Evolutionary conservation across 1,139 yeast genomes (phyloP), one percentile per base, ranked within the genome.

Genomic region (Zygoascus hellenicus): DNA sequence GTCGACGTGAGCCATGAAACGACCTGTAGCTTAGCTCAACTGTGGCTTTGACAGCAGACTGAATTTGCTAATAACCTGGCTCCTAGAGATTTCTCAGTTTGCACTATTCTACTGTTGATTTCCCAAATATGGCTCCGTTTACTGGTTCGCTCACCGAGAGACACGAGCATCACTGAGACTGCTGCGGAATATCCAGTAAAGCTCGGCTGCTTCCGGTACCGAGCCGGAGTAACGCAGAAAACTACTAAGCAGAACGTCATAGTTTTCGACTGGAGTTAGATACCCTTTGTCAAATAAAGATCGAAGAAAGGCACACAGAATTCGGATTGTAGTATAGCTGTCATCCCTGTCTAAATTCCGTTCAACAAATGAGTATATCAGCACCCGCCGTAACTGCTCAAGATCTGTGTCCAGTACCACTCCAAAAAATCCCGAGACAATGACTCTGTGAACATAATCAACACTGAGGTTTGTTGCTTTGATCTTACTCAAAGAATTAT

Each of bases 181-280:
- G 26, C 7, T 22, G 26, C 26, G 26, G 26, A 22, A 22, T 22
- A 22, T 4, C 26, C 26, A 22, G 26, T 57, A 58, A 15, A 58
- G 56, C 33, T 54, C 50, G 16, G 54, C 43, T 3, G 63, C 63
- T 41, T 59, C 62, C 9, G 51, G 53, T 11, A 57, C 53, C 5
- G 35, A 32, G 3, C 60, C 62, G n/a, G 59, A 51, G 56, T 56
- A 60, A 38, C 52, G 51, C 38, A 59, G 46, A 43, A 60, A 58
- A 38, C 58, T 51, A 26, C 58, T 53, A 43, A 52, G 58, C 47
- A 60, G 48, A 46, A 58, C 46, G 13, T 47, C 49, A 47, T 54
- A 60, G 38, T 58, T 57, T 15, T 48, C 48, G 4, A 45, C 17
- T 3, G 62, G 62, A 26, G 32, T 47, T 17, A 60, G 48, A 11